Evolutionary conservation across 345 rosid species (phyloP), one percentile per base, ranked within the genome.

Genomic region (Gossypium anomalum): DNA sequence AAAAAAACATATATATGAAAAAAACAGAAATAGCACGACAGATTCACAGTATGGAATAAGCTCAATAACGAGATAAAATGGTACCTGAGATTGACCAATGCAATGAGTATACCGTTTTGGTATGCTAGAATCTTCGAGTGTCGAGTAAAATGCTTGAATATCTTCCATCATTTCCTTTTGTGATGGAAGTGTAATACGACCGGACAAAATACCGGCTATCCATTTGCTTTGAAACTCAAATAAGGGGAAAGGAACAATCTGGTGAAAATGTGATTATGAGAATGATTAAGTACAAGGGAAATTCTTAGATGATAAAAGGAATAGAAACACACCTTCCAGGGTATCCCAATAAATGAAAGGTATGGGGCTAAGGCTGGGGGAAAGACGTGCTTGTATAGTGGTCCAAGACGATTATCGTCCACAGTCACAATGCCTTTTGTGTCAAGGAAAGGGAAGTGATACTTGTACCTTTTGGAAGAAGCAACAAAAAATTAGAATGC

Each of bases 281-380:
- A 58, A 14, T 29, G 71, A 12, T 13, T 11, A 22, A 41, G 29
- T 16, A 23, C 15, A 6, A 41, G 11, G 69, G 29, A 64, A 78
- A 68, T 12, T 34, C 41, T 34, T 20, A 47, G 15, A 27, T 64
- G n/a, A 69, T 23, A 34, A 45, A 9, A 77, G 51, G 51, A 67
- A 59, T 48, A 10, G 75, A 60, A 72, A 61, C 17, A 65, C 70
- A 92, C 98, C 93, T 83, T 85, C 91, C 86, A 85, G 12, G 98
- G 90, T 79, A 92, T 74, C 47, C 97, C 97, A 16, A 92, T 78
- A 80, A 94, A 90, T n/a, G 98, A 90, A 74, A 94, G 91, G 83
- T 83, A 75, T 0, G 97, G 97, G 6, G 97, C 91, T 38, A 85
- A 81, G 17, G 34, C 75, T 7, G 97, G 95, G 20, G 93, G 92